Evolutionary conservation across 495 filamentous ascomycete species (phyloP).

Genomic region (Aspergillus egyptiacus): DNA sequence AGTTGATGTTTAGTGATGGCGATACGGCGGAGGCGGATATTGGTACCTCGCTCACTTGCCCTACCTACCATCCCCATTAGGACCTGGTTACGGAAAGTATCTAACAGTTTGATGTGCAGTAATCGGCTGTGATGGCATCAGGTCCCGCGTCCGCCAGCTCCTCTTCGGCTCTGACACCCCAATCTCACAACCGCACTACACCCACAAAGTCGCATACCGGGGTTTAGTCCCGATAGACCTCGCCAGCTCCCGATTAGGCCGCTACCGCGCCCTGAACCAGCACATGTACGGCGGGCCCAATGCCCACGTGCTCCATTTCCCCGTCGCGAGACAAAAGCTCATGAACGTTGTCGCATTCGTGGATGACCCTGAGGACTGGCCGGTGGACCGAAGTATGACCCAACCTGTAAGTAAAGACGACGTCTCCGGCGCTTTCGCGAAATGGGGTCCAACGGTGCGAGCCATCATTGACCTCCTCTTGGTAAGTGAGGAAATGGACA

Average conservation of each 20-base stretch:
- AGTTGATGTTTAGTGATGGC: constrained; percentile 52
- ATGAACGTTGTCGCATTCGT: constrained; percentile 48
- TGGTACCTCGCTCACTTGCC: constrained; percentile 21
- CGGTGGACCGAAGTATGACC: constrained; percentile 16
- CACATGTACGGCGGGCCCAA: constrained; percentile 40
- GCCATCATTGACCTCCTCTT: constrained; percentile 38
- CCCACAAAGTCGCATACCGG: constrained; percentile 48
- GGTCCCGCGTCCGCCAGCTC: constrained; percentile 43
- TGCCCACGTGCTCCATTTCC: constrained; percentile 43
- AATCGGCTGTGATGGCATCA: constrained; percentile 56
- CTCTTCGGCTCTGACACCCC: constrained; percentile 38
- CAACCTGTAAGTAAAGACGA: constrained; percentile 23
- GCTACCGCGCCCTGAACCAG: constrained; percentile 33
- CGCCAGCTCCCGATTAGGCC: constrained; percentile 35
- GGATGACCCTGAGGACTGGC: constrained; percentile 34
- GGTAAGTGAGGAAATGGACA: constrained; percentile 33
- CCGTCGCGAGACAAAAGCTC: constrained; percentile 30
- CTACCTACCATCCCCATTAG: background rate
- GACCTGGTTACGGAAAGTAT: no score
- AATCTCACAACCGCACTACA: constrained; percentile 39
- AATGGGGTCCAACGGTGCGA: constrained; percentile 34
- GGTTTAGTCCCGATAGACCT: constrained; percentile 46
- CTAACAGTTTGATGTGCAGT: no score
- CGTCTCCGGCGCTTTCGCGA: constrained; percentile 21
- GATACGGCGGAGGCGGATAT: constrained; percentile 45